phyloP scores from a whole-genome alignment of 2,329 filamentous ascomycete species.

The Chaetomium sp. region DNA sequence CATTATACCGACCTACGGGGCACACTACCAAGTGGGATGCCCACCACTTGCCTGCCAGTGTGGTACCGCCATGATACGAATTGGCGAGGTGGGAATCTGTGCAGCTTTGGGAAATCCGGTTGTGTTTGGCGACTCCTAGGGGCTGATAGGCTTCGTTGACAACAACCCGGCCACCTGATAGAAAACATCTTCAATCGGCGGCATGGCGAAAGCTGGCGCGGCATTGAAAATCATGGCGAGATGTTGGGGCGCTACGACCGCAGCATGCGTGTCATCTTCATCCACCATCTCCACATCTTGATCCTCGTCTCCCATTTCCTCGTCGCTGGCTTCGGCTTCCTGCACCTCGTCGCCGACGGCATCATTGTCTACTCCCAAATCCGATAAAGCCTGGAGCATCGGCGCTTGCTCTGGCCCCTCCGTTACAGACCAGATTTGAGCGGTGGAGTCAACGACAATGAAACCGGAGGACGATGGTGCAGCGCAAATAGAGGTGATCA shows the following conservation, averaged over 20 bases:
- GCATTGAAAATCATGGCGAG: constrained; percentile 65
- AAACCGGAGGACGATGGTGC: constrained; percentile 62
- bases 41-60: background rate
- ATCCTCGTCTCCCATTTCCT: constrained; percentile 30
- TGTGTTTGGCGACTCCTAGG: constrained; percentile 4
- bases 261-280: constrained; percentile 41
- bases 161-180: constrained; percentile 63
- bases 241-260: constrained; percentile 61
- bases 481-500: constrained; percentile 62
- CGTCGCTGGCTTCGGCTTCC: constrained; percentile 38
- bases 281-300: constrained; percentile 28
- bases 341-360: constrained; percentile 31
- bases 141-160: constrained; percentile 44
- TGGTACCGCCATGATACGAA: background rate
- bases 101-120: background rate
- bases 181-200: constrained; percentile 69
- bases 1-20: too few relatives aligned
- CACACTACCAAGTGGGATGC: too few relatives aligned
- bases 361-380: constrained; percentile 40
- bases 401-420: constrained; percentile 52
- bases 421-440: constrained; percentile 59
- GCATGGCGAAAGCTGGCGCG: constrained; percentile 61
- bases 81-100: background rate
- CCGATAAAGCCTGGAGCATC: constrained; percentile 49
- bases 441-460: constrained; percentile 66